Percentiles rank a stretch among this genome's conserved stretches.
Conservation (phyloP, 1,284 basidiomycete genomes). For the Laetiporus sulphureus region DNA sequence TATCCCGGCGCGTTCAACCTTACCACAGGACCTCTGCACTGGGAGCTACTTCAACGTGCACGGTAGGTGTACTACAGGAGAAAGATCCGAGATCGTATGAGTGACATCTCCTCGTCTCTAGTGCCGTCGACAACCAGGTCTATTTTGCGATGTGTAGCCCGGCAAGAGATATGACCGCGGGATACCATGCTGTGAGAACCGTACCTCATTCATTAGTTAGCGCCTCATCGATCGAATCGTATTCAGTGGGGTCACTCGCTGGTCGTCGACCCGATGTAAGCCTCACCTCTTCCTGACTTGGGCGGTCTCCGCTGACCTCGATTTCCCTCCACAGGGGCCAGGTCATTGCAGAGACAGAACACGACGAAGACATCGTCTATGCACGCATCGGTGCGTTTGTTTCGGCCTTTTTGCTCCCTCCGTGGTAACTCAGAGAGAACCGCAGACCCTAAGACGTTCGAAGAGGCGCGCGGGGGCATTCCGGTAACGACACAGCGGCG, state of each 20-base stretch:
- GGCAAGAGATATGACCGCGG: slow-evolving; percentile 76
- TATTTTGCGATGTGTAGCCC: slow-evolving; percentile 96
- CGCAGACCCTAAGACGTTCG: slow-evolving; percentile 66
- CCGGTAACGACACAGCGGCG: slow-evolving; percentile 86
- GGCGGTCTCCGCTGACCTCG: neutral
- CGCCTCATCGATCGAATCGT: neutral
- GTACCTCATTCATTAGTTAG: neutral
- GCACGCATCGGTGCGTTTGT: slow-evolving; percentile 68
- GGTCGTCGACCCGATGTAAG: slow-evolving; percentile 85
- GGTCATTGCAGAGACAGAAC: slow-evolving; percentile 72
- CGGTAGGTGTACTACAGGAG: slow-evolving; percentile 60
- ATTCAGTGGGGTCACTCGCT: slow-evolving; percentile 84
- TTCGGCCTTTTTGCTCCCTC: neutral
- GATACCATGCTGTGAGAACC: slow-evolving; percentile 77
- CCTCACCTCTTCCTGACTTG: slow-evolving; percentile 6
- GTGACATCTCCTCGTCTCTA: slow-evolving; percentile 23
- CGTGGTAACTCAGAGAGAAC: slow-evolving; percentile 7
- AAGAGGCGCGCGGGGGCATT: slow-evolving; percentile 72
- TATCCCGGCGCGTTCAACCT: slow-evolving; percentile 89
- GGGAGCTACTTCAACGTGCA: slow-evolving; percentile 88
- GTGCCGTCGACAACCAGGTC: slow-evolving; percentile 95
- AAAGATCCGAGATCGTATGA: no score
- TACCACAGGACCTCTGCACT: slow-evolving; percentile 94
- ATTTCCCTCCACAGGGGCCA: slow-evolving; percentile 52
- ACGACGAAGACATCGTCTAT: slow-evolving; percentile 78